Conservation (phyloP, 306 rosid genomes). For the Phaseolus lunatus region DNA sequence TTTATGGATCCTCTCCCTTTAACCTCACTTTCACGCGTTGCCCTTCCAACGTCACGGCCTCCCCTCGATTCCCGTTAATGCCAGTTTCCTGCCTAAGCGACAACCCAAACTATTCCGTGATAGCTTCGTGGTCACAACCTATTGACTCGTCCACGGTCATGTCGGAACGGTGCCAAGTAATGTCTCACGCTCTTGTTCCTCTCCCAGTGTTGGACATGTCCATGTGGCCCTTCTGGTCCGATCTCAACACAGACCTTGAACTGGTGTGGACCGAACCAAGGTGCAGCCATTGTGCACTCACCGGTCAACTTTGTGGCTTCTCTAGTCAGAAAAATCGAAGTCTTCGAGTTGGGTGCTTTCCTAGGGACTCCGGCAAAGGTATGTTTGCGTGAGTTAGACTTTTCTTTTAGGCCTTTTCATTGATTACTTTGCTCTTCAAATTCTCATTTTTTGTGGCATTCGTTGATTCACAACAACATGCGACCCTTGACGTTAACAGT, state of each 20-base stretch:
- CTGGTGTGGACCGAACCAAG: constrained; percentile 58
- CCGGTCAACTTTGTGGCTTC: constrained; percentile 54
- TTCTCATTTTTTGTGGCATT: background rate
- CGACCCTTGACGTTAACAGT: background rate
- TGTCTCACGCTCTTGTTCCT: constrained; percentile 51
- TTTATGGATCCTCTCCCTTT: background rate
- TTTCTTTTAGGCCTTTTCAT: background rate
- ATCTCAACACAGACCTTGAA: constrained; percentile 25
- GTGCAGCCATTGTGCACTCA: constrained; percentile 46
- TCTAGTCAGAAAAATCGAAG: background rate
- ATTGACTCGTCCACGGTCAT: background rate
- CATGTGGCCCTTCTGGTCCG: constrained; percentile 22
- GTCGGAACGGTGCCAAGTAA: constrained; percentile 40
- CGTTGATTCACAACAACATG: constrained; percentile 13
- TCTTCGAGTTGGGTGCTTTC: constrained; percentile 47
- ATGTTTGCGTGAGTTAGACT: background rate
- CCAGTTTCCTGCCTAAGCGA: constrained; percentile 48
- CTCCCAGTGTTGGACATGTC: background rate
- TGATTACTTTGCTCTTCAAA: background rate
- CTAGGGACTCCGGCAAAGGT: constrained; percentile 46
- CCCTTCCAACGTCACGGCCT: constrained; percentile 21
- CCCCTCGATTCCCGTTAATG: background rate
- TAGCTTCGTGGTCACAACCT: background rate
- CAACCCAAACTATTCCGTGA: background rate
- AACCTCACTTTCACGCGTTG: constrained; percentile 57